Conservation (phyloP, 106 monocot genomes). For the Gastrodia elata region DNA sequence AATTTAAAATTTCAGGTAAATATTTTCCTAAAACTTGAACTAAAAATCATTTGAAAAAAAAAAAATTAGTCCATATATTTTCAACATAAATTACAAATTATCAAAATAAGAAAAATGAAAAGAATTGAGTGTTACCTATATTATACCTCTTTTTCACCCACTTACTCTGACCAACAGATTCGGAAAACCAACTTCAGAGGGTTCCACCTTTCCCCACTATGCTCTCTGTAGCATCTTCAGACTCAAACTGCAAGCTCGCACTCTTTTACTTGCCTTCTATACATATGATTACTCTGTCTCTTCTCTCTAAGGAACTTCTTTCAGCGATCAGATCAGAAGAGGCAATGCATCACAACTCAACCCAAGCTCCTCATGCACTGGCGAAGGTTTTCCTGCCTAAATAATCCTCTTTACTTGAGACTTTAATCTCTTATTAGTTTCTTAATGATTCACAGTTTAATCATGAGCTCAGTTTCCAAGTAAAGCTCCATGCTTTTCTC, state of each 20-base stretch:
- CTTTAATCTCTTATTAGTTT: neutral
- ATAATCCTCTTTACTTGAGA: neutral
- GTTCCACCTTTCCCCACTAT: neutral
- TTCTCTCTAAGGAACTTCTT: neutral
- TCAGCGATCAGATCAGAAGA: neutral
- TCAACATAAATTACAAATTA: no score
- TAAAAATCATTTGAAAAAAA: no score
- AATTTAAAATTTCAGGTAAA: no score
- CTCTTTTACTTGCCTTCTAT: neutral
- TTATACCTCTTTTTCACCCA: neutral
- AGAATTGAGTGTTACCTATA: no score
- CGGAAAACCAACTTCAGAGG: neutral
- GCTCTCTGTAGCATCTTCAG: neutral
- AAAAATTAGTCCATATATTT: no score
- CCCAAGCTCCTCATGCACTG: neutral
- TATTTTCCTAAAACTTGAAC: no score
- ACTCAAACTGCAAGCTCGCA: neutral
- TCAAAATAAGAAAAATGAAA: no score
- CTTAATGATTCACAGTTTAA: slow-evolving; percentile 29
- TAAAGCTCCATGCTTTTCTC: slow-evolving; percentile 61
- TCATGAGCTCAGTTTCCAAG: slow-evolving; percentile 31
- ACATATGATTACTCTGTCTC: neutral
- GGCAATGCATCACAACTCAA: neutral
- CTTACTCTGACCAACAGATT: neutral
- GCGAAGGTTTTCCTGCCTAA: neutral